These are phyloP conservation scores for Chernovozyma sophiae-reginae DNA, from an alignment of 1,139 yeast species.

Conservation along the genomic window DNA sequence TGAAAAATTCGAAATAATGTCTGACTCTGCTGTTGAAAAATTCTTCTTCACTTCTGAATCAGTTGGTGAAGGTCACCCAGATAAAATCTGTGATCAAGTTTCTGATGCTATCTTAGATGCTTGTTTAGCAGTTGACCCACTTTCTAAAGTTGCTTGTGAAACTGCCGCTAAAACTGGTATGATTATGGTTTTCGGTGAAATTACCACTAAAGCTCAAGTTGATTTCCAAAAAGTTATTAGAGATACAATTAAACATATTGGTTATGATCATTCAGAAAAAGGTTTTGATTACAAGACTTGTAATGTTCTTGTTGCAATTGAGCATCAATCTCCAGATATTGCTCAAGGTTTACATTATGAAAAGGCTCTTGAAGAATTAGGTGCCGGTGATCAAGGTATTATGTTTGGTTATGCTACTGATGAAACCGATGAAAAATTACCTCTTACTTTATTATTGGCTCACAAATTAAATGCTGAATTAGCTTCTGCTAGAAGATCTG, in stretches of 20 bases:
- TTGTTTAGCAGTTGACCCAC: constrained; percentile 91
- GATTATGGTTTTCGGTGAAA: constrained; percentile 99
- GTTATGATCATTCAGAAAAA: constrained; percentile 92
- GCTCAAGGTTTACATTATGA: constrained; percentile 99
- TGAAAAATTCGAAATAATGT: too few relatives aligned
- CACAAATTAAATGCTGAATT: constrained; percentile 96
- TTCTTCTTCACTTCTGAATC: constrained; percentile 94
- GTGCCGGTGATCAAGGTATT: constrained; percentile 99
- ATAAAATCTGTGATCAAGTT: constrained; percentile 99
- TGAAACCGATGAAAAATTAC: constrained; percentile 96
- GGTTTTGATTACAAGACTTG: constrained; percentile 99
- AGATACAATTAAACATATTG: constrained; percentile 97
- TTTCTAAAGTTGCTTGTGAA: constrained; percentile 98
- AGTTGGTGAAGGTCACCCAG: constrained; percentile 99
- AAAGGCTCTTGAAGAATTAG: constrained; percentile 93
- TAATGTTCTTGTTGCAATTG: constrained; percentile 97
- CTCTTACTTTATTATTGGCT: constrained; percentile 88
- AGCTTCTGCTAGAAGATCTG: constrained; percentile 96
- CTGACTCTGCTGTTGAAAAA: constrained; percentile 22
- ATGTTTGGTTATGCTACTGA: constrained; percentile 99
- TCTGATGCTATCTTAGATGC: constrained; percentile 98
- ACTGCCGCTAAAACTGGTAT: constrained; percentile 98
- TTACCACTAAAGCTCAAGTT: constrained; percentile 91
- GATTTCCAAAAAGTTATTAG: constrained; percentile 97
- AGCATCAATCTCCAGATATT: constrained; percentile 98